Evolutionary conservation across 2,329 filamentous ascomycete species (phyloP).

Genomic region (Fusarium sp.): DNA sequence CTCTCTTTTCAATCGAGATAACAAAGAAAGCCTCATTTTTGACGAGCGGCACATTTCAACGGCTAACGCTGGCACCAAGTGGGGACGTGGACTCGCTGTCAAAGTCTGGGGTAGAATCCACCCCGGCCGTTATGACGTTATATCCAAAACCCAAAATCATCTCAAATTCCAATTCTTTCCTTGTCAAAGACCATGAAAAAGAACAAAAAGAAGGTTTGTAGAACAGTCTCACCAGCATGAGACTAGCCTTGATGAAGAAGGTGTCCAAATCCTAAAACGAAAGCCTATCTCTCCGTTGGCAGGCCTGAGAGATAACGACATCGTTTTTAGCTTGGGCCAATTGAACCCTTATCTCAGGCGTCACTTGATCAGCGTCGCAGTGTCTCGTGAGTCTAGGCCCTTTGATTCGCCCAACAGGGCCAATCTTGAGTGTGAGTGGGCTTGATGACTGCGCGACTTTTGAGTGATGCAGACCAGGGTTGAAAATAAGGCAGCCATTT

Average conservation of each 20-base stretch:
- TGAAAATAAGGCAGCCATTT: conserved; percentile 6
- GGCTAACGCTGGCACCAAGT: background rate
- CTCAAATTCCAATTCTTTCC: background rate
- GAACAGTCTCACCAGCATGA: background rate
- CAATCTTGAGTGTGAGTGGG: background rate
- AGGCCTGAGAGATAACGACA: background rate
- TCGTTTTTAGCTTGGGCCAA: background rate
- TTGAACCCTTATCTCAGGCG: background rate
- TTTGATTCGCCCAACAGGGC: background rate
- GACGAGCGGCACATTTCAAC: background rate
- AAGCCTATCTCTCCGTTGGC: background rate
- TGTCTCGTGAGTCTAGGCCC: background rate
- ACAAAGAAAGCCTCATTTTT: background rate
- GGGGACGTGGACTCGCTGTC: background rate
- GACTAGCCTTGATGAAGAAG: background rate
- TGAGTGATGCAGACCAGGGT: background rate
- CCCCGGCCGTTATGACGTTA: background rate
- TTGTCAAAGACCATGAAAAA: background rate
- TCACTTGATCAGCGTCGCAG: background rate
- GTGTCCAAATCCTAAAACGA: background rate
- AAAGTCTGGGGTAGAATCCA: background rate
- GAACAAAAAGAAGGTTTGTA: background rate
- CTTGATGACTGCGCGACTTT: conserved; percentile 14
- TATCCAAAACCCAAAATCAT: background rate
- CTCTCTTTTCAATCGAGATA: background rate